A percentile compares a stretch with the other conserved stretches of the same genome.
These are phyloP conservation scores for Leishmania arabica DNA, from an alignment of 208 protist genomes.

Conservation along the genomic window DNA sequence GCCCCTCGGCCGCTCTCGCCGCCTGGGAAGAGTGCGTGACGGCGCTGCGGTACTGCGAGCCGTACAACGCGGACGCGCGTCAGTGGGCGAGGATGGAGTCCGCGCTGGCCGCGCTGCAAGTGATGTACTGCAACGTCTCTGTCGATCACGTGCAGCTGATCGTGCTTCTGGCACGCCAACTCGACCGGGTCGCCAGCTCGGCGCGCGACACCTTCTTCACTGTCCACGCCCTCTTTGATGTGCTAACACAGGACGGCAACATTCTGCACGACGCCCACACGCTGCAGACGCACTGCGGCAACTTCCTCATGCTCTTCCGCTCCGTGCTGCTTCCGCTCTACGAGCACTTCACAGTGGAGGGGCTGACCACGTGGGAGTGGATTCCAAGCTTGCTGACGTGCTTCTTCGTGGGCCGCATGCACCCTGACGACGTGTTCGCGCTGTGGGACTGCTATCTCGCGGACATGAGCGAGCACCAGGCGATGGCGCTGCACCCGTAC, in stretches of 20 bases:
- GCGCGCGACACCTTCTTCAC: conserved; percentile 74
- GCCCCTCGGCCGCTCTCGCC: conserved; percentile 16
- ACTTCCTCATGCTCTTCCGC: conserved; percentile 82
- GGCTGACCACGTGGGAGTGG: conserved; percentile 74
- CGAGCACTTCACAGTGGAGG: conserved; percentile 75
- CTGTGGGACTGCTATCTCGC: conserved; percentile 86
- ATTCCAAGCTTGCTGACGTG: conserved; percentile 66
- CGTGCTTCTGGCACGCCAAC: conserved; percentile 49
- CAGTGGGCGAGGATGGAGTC: conserved; percentile 47
- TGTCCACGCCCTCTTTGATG: conserved; percentile 48
- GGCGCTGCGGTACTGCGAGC: conserved; percentile 29
- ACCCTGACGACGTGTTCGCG: conserved; percentile 70
- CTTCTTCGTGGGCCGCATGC: conserved; percentile 71
- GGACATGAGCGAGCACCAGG: conserved; percentile 43
- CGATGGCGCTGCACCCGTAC: conserved; percentile 77
- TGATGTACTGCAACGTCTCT: conserved; percentile 56
- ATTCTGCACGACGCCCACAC: conserved; percentile 62
- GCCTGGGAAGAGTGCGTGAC: conserved; percentile 30
- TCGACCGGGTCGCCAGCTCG: conserved; percentile 50
- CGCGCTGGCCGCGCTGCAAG: conserved; percentile 53
- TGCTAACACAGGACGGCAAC: conserved; percentile 64
- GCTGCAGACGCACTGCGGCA: conserved; percentile 75
- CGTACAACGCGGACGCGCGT: conserved; percentile 32
- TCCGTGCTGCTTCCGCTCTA: conserved; percentile 69
- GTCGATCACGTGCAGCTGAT: conserved; percentile 60